Conservation (phyloP, 306 rosid species). For the Casuarina equisetifolia region DNA sequence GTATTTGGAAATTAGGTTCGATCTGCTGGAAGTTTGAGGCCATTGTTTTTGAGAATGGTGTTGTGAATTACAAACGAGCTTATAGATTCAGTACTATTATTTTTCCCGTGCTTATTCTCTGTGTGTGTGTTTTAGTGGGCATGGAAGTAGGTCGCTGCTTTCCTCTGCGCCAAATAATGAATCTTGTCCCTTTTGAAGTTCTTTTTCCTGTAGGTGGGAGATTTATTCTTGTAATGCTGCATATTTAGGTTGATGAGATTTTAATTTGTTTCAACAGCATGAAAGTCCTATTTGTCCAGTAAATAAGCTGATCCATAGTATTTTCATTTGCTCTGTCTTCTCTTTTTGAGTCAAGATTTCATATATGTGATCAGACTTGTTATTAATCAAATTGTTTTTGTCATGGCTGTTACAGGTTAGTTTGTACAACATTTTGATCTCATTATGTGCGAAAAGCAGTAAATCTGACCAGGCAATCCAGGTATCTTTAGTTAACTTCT, state of each 20-base stretch:
- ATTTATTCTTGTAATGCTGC: slow-evolving; percentile 17
- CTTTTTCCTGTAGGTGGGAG: too few species aligned
- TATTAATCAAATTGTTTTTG: not conserved
- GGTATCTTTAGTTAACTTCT: slow-evolving; percentile 43
- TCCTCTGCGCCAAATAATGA: not conserved
- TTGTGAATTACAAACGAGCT: not conserved
- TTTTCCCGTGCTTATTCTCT: not conserved
- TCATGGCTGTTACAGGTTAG: slow-evolving; percentile 48
- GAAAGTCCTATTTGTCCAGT: not conserved
- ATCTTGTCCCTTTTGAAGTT: too few species aligned
- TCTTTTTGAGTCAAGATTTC: not conserved
- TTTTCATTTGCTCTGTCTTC: not conserved
- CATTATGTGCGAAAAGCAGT: slow-evolving; percentile 81
- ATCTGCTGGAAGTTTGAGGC: not conserved
- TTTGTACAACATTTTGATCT: slow-evolving; percentile 71
- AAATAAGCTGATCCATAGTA: not conserved
- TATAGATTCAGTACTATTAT: not conserved
- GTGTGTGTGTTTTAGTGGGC: not conserved
- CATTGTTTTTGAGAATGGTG: not conserved
- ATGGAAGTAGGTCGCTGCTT: slow-evolving; percentile 14
- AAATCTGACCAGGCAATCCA: slow-evolving; percentile 75
- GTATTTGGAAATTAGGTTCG: not conserved
- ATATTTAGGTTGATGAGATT: not conserved
- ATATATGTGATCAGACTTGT: not conserved
- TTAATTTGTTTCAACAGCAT: not conserved